Percentiles rank a stretch among this genome's conserved stretches.
phyloP scores from a whole-genome alignment of 148 eudicot genomes.

The Vaccinium darrowii region DNA sequence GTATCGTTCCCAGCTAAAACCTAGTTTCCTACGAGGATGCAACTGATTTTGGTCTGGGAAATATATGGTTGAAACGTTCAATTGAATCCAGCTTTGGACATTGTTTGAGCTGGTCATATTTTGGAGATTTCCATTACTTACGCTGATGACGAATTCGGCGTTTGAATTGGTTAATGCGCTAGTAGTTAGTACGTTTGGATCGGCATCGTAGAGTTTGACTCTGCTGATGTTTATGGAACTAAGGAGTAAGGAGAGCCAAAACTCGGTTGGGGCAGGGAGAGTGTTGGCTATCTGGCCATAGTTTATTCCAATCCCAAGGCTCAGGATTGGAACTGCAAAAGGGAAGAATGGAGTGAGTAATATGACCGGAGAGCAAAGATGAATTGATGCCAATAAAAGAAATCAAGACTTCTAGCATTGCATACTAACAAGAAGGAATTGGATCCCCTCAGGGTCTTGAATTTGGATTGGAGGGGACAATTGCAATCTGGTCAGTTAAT shows the following conservation, averaged over 20 bases:
- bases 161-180: slow-evolving; percentile 58
- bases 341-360: neutral
- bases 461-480: no score
- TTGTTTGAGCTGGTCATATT: slow-evolving; percentile 45
- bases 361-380: neutral
- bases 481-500: no score
- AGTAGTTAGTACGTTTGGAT: slow-evolving; percentile 54
- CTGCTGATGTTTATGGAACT: slow-evolving; percentile 51
- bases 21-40: slow-evolving; percentile 79
- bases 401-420: neutral
- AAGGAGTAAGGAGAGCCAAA: slow-evolving; percentile 31
- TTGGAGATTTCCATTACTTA: slow-evolving; percentile 58
- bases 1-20: slow-evolving; percentile 46
- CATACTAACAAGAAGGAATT: neutral
- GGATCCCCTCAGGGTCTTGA: no score
- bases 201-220: slow-evolving; percentile 82
- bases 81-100: slow-evolving; percentile 68
- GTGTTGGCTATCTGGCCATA: slow-evolving; percentile 91
- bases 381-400: neutral
- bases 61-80: slow-evolving; percentile 58
- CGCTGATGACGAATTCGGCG: slow-evolving; percentile 61
- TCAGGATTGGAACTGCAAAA: slow-evolving; percentile 3
- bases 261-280: slow-evolving; percentile 70
- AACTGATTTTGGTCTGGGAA: slow-evolving; percentile 57
- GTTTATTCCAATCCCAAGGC: slow-evolving; percentile 72